phyloP scores from a whole-genome alignment of 1,284 basidiomycete species.

The Ceratobasidium sp. region DNA sequence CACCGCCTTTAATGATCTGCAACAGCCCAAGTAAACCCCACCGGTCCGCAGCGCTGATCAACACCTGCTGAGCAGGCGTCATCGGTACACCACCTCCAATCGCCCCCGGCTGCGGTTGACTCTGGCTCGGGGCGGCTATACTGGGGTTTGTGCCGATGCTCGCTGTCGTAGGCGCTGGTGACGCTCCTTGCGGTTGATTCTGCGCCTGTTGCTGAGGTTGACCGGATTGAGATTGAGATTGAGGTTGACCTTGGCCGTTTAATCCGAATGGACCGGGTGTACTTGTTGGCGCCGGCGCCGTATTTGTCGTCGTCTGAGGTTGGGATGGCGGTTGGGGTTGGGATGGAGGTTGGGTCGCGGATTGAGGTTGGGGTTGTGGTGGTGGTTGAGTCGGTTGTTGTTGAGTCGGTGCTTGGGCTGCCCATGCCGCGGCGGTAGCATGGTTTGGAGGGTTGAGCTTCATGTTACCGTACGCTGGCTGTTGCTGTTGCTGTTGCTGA shows the following conservation, averaged over 20 bases:
- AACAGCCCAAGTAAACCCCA: constrained; percentile 93
- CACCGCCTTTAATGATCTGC: constrained; percentile 91
- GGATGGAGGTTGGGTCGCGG: constrained; percentile 54
- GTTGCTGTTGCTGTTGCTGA: constrained; percentile 25
- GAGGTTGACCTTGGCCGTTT: constrained; percentile 32
- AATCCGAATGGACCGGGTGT: constrained; percentile 54
- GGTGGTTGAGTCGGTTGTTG: constrained; percentile 57
- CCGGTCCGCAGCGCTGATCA: constrained; percentile 93
- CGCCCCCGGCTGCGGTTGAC: constrained; percentile 52
- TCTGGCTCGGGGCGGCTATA: constrained; percentile 45
- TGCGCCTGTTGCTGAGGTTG: constrained; percentile 46
- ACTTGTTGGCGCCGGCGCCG: constrained; percentile 57
- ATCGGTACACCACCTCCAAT: constrained; percentile 66
- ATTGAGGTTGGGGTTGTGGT: constrained; percentile 49
- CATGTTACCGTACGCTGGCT: constrained; percentile 48
- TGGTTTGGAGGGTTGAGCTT: constrained; percentile 77
- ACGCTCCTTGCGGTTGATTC: constrained; percentile 20
- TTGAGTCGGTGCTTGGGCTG: constrained; percentile 56
- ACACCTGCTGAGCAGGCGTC: constrained; percentile 94
- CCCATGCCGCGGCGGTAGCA: constrained; percentile 63
- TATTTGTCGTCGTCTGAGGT: constrained; percentile 38
- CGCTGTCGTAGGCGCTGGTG: constrained; percentile 46
- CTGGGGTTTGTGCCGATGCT: constrained; percentile 49
- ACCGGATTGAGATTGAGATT: neutral
- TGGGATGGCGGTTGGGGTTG: constrained; percentile 47